Base-by-base conservation (phyloP, 1,284 basidiomycete genomes). In the Anthracocystis setariae region DNA sequence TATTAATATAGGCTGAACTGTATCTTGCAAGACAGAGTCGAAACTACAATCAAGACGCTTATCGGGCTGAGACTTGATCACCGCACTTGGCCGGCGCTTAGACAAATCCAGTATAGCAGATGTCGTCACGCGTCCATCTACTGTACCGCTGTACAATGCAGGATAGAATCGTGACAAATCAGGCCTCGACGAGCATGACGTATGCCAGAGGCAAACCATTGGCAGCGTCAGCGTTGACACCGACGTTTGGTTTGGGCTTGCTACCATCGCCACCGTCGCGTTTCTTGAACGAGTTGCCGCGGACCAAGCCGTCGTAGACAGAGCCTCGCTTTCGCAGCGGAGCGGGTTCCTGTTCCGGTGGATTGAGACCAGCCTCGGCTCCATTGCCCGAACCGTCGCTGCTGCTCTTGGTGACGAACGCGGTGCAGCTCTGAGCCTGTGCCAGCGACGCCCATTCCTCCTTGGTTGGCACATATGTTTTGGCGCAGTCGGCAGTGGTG, bases 171-270 rank as follows among this genome's bases (percentile, higher is more conserved):
- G 18, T 12, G 18, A 27, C 50, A 33, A 13, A 18, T 47, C 44
- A 55, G 12, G 47, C 46, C 0, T 39, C n/a, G 21, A 61, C 51
- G 3, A 61, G 51, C 52, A 62, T 55, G 17, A 62, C 59, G 23
- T 62, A 62, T 5, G 18, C 17, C 8, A 60, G 40, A 23, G 39
- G 38, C 17, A 12, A 4, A 15, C 15, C 7, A 15, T 18, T 20
- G 2, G 15, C 21, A 15, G 18, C 20, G 10, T 1, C 46, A 8
- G 17, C 23, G 18, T 37, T 23, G 24, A 32, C 18, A 9, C 12
- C 18, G 32, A 27, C 44, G 17, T 17, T 0, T 21, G 21, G 21
- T 9, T 25, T 18, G 13, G 24, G 10, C 9, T 27, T 33, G 7
- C 15, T 29, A 8, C 29, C 35, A 9, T 37, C 12, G 35, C 5